Evolutionary conservation across 768 basidiomycete species (phyloP), one percentile per base, ranked within the genome.

Genomic region (Tricholoma furcatifolium): DNA sequence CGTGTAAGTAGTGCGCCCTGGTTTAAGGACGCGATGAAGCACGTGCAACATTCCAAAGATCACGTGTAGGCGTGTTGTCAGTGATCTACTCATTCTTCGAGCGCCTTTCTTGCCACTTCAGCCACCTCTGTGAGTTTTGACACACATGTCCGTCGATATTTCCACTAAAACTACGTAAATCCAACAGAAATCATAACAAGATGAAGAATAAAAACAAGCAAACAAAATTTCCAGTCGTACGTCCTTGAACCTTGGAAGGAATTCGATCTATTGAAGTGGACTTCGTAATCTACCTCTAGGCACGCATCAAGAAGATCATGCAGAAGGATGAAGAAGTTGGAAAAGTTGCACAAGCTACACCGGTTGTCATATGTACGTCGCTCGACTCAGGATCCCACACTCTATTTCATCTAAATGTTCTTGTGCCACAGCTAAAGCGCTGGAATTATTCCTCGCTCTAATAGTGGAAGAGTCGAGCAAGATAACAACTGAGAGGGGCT

Each of bases 261-360:
- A 36, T 23, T 24, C 20, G 43, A 35, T 34, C 10, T 44, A 47
- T 47, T 45, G 18, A 49, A 21, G 31, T 34, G 41, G 42, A 40
- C 41, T 55, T 48, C 24, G 20, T 21, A 21, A 27, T 30, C 20
- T 40, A 27, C 23, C 52, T 51, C 12, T 59, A 96, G 94, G 95
- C 96, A 3, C 87, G 96, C 41, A 98, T 98, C 75, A 98, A 98
- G 80, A 91, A 93, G 75, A 97, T 98, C 51, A 98, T 98, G 92
- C 96, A 98, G 75, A 93, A 94, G 67, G 96, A 98, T 65, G 96
- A 98, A 66, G 96, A 98, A 66, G 96, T 98, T 17, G 96, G 96
- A 53, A 98, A 98, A 68, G 93, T 98, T 30, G 93, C 96, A 2
- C 92, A 94, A 66, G 94, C 93, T 23, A 96, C 95, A 4, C 96